These are phyloP conservation scores for Aeschynomene evenia DNA, from an alignment of 306 rosid species.

Conservation along the genomic window DNA sequence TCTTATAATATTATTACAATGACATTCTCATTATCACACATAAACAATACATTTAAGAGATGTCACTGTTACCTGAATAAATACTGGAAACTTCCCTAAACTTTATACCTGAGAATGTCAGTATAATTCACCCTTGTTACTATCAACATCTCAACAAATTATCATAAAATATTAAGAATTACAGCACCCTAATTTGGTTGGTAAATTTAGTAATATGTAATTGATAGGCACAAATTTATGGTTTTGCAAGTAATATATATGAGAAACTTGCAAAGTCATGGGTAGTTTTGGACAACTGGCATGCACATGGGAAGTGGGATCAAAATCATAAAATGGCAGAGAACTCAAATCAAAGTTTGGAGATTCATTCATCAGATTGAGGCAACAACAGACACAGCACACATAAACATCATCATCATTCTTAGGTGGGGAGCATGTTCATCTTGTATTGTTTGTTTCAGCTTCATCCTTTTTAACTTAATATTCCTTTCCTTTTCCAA, in stretches of 20 bases:
- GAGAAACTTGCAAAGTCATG: background rate
- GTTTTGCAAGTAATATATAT: background rate
- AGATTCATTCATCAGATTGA: conserved; percentile 15
- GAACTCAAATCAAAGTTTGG: background rate
- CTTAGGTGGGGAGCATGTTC: conserved; percentile 34
- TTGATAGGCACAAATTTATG: conserved; percentile 3
- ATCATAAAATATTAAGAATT: background rate
- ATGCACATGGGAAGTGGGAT: conserved; percentile 39
- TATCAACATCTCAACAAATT: background rate
- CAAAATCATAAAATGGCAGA: conserved; percentile 5
- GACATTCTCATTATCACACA: no score
- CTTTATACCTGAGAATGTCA: no score
- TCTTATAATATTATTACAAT: no score
- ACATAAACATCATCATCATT: conserved; percentile 25
- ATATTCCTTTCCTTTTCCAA: background rate
- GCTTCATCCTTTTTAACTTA: background rate
- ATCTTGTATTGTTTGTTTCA: conserved; percentile 24
- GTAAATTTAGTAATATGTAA: background rate
- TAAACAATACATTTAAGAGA: no score
- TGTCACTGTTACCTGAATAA: no score
- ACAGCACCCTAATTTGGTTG: background rate
- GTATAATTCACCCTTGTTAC: no score
- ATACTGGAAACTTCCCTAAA: no score
- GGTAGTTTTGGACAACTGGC: conserved; percentile 39
- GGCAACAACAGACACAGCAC: conserved; percentile 12